These are phyloP conservation scores for Claviceps lovelessii DNA, from an alignment of 2,329 filamentous ascomycete species.

Conservation along the genomic window DNA sequence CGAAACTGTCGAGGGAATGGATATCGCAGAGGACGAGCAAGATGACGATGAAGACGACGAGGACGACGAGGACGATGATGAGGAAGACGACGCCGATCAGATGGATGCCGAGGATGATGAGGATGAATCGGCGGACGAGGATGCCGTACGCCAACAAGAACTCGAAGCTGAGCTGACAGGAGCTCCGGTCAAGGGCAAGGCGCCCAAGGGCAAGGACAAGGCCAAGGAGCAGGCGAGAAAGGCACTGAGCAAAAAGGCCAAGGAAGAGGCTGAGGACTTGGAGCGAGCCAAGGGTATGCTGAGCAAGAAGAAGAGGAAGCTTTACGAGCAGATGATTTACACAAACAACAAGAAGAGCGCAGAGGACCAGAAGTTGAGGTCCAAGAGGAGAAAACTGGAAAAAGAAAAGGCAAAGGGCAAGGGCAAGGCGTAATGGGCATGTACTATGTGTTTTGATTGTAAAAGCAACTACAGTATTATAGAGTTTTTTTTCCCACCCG, in stretches of 20 bases:
- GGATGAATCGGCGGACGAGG: slow-evolving; percentile 37
- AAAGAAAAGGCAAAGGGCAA: slow-evolving; percentile 39
- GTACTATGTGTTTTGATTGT: background rate
- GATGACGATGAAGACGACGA: slow-evolving; percentile 29
- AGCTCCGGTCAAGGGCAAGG: slow-evolving; percentile 38
- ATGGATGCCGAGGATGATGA: slow-evolving; percentile 29
- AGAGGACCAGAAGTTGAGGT: slow-evolving; percentile 73
- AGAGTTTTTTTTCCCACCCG: background rate
- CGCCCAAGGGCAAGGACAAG: slow-evolving; percentile 36
- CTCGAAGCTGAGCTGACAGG: slow-evolving; percentile 85
- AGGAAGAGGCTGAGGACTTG: slow-evolving; percentile 70
- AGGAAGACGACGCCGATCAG: slow-evolving; percentile 33
- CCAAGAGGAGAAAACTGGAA: slow-evolving; percentile 85
- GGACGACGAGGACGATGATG: slow-evolving; percentile 34
- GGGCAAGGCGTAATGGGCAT: slow-evolving; percentile 19
- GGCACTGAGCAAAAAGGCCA: slow-evolving; percentile 54
- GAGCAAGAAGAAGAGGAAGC: slow-evolving; percentile 91
- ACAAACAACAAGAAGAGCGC: slow-evolving; percentile 86
- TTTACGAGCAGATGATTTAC: slow-evolving; percentile 95
- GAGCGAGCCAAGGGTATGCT: slow-evolving; percentile 97
- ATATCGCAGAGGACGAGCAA: slow-evolving; percentile 36
- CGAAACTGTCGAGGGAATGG: slow-evolving; percentile 55
- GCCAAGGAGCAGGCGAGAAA: slow-evolving; percentile 57
- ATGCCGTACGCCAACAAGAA: slow-evolving; percentile 67
- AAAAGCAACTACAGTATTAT: background rate